A percentile compares a stretch with the other conserved stretches of the same genome.
These are phyloP conservation scores for Endotrypanum monterogeii DNA, from an alignment of 208 protist species.

Conservation along the genomic window DNA sequence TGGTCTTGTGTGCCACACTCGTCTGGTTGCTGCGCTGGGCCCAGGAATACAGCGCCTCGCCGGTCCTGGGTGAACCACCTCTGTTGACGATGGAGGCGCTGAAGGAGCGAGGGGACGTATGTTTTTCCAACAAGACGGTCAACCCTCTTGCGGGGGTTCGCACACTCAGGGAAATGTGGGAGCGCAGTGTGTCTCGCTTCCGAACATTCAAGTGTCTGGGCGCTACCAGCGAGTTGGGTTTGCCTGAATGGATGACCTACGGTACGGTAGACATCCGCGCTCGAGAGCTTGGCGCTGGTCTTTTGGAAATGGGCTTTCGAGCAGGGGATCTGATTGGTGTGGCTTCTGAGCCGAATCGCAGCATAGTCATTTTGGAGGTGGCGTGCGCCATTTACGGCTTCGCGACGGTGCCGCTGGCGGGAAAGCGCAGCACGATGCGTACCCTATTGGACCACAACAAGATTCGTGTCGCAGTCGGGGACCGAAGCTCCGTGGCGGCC, in stretches of 20 bases:
- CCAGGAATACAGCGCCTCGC: conserved; percentile 39
- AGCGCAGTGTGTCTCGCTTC: conserved; percentile 55
- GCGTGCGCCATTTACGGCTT: conserved; percentile 75
- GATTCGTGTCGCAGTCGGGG: conserved; percentile 70
- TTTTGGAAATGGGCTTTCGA: conserved; percentile 54
- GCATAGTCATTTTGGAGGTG: conserved; percentile 66
- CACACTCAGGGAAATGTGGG: conserved; percentile 70
- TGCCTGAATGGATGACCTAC: conserved; percentile 77
- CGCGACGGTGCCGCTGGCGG: conserved; percentile 67
- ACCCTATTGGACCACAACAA: conserved; percentile 74
- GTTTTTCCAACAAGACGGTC: conserved; percentile 25
- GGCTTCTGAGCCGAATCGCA: conserved; percentile 62
- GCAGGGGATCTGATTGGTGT: conserved; percentile 83
- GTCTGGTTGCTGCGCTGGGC: conserved; percentile 40
- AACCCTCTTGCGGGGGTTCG: conserved; percentile 42
- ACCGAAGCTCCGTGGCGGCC: conserved; percentile 55
- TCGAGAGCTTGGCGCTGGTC: conserved; percentile 69
- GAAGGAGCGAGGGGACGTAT: conserved; percentile 38
- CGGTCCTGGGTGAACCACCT: conserved; percentile 39
- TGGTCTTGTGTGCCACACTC: conserved; percentile 36
- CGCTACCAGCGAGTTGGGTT: conserved; percentile 42
- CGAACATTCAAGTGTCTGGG: conserved; percentile 67
- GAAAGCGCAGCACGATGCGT: conserved; percentile 56
- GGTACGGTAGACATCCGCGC: conserved; percentile 62
- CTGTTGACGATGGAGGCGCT: conserved; percentile 51